Percentiles rank a stretch among this genome's conserved stretches.
Conservation (phyloP, 768 basidiomycete genomes). For the Amanita pallidorosea region DNA sequence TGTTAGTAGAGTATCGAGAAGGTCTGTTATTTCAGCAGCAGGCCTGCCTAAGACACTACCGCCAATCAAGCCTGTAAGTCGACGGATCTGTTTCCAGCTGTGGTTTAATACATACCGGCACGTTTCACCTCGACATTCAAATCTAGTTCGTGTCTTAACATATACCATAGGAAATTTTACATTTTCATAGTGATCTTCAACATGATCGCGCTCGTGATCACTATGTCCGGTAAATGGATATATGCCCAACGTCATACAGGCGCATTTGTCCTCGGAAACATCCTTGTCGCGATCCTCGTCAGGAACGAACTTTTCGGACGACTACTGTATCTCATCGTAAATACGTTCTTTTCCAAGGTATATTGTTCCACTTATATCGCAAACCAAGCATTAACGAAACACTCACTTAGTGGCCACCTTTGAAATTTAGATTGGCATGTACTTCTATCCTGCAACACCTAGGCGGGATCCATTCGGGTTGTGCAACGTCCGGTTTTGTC, state of each 20-base stretch:
- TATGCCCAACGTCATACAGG: conserved; percentile 60
- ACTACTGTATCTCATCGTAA: conserved; percentile 59
- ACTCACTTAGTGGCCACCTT: conserved; percentile 29
- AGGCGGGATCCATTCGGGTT: conserved; percentile 80
- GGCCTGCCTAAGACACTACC: conserved; percentile 7
- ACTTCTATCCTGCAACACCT: conserved; percentile 71
- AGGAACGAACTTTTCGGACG: conserved; percentile 79
- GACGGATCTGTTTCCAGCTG: conserved; percentile 49
- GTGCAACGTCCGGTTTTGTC: conserved; percentile 60
- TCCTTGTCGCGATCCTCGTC: conserved; percentile 63
- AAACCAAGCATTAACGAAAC: conserved; percentile 4
- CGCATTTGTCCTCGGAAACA: conserved; percentile 66
- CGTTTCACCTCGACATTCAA: conserved; percentile 6
- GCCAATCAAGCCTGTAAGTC: conserved; percentile 25
- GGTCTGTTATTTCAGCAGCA: not conserved
- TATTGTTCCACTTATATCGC: not conserved
- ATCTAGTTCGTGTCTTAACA: not conserved
- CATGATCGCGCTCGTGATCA: conserved; percentile 44
- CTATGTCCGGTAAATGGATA: conserved; percentile 52
- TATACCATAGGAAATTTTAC: conserved; percentile 56
- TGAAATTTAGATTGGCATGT: conserved; percentile 52
- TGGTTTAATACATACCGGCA: conserved; percentile 81
- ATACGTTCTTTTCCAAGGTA: conserved; percentile 73
- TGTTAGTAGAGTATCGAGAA: not conserved
- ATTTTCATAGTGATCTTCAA: conserved; percentile 51